phyloP scores from a whole-genome alignment of 2,329 filamentous ascomycete species.

The Cercospora sojina region DNA sequence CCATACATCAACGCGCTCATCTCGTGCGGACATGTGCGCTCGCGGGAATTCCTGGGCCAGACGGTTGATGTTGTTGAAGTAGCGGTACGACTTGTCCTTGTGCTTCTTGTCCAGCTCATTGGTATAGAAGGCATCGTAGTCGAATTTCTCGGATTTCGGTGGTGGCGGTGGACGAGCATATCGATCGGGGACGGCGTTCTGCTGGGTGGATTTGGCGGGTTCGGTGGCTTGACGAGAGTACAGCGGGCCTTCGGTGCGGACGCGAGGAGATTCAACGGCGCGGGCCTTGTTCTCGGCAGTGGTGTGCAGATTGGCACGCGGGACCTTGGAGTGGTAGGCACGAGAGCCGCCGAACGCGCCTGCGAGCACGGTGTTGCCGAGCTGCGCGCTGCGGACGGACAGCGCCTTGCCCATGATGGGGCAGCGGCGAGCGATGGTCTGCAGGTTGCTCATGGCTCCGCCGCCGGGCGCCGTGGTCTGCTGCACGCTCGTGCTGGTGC shows the following conservation, averaged over 20 bases:
- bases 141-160: slow-evolving; percentile 62
- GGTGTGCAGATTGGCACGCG: slow-evolving; percentile 78
- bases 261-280: slow-evolving; percentile 60
- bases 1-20: slow-evolving; percentile 94
- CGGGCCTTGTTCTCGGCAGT: slow-evolving; percentile 74
- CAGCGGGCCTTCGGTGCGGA: slow-evolving; percentile 28
- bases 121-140: slow-evolving; percentile 89
- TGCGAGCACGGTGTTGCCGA: slow-evolving; percentile 47
- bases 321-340: slow-evolving; percentile 51
- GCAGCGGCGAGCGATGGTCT: slow-evolving; percentile 90
- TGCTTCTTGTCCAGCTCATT: slow-evolving; percentile 95
- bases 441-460: slow-evolving; percentile 94
- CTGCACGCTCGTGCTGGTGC: slow-evolving; percentile 66
- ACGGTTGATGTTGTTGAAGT: slow-evolving; percentile 99
- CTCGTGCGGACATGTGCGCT: slow-evolving; percentile 80
- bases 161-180: slow-evolving; percentile 50
- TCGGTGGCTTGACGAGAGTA: slow-evolving; percentile 23
- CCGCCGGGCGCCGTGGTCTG: slow-evolving; percentile 64
- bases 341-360: slow-evolving; percentile 52
- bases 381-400: slow-evolving; percentile 64
- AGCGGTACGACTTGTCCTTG: slow-evolving; percentile 99
- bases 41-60: slow-evolving; percentile 93
- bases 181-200: slow-evolving; percentile 22
- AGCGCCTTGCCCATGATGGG: slow-evolving; percentile 98
- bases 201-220: slow-evolving; percentile 13